Conservation (phyloP, 257 asterid species). For the Prunella vulgaris region DNA sequence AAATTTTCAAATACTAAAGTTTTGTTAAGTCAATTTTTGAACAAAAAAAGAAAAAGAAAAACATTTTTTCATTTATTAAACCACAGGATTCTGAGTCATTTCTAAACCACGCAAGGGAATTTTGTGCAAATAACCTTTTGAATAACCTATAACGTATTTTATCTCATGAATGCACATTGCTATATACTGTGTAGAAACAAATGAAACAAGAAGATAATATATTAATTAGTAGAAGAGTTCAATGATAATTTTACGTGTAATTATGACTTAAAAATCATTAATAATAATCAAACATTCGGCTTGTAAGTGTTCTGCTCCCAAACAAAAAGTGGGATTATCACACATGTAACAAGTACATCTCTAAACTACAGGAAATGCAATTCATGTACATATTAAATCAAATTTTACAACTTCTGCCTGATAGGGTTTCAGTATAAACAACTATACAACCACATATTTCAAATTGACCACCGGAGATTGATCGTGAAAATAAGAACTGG, state of each 20-base stretch:
- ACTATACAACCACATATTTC: background rate
- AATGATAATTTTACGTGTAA: background rate
- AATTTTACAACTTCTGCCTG: background rate
- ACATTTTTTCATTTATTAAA: too few species aligned
- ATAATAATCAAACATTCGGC: background rate
- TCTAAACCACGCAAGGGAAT: too few species aligned
- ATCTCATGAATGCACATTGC: background rate
- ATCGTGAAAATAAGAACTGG: background rate
- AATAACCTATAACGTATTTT: background rate
- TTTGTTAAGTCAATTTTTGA: too few species aligned
- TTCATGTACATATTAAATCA: too few species aligned
- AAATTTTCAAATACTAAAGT: too few species aligned
- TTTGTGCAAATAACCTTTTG: too few species aligned
- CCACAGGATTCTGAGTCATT: too few species aligned
- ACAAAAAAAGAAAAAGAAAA: too few species aligned
- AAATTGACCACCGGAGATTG: background rate
- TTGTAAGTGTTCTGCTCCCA: background rate
- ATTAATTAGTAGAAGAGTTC: background rate
- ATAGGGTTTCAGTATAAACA: background rate
- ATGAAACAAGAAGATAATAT: too few species aligned
- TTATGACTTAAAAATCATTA: background rate
- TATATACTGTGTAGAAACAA: background rate
- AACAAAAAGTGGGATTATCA: background rate
- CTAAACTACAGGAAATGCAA: background rate
- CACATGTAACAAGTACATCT: background rate